These are phyloP conservation scores for Pharus latifolius DNA, from an alignment of 176 grass and related monocot genomes.

Conservation along the genomic window DNA sequence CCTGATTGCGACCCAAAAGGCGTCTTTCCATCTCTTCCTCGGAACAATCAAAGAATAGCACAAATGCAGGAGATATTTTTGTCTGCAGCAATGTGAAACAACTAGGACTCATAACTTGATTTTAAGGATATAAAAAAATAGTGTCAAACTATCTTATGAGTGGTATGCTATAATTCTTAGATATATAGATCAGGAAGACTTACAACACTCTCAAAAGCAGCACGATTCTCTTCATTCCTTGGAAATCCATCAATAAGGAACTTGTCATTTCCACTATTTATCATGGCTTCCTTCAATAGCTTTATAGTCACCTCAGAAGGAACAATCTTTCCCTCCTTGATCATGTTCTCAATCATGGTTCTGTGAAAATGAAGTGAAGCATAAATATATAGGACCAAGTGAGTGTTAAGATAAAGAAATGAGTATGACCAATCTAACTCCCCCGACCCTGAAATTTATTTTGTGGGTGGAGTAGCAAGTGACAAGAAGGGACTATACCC, in stretches of 20 bases:
- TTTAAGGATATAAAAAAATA: not conserved
- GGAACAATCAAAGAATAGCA: slow-evolving; percentile 55
- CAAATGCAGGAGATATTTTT: slow-evolving; percentile 50
- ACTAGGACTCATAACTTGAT: not conserved
- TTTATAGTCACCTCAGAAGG: slow-evolving; percentile 56
- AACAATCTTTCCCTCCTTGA: slow-evolving; percentile 65
- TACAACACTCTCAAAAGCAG: slow-evolving; percentile 49
- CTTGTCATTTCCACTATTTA: slow-evolving; percentile 47
- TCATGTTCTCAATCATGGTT: slow-evolving; percentile 58
- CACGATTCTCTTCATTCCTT: slow-evolving; percentile 61
- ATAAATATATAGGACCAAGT: not conserved
- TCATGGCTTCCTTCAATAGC: slow-evolving; percentile 47
- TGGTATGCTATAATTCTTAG: not conserved
- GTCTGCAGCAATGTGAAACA: slow-evolving; percentile 23
- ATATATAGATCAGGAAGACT: not conserved
- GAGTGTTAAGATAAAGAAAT: not conserved
- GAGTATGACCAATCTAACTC: not conserved
- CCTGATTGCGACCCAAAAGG: slow-evolving; percentile 45
- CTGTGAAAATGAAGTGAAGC: slow-evolving; percentile 14
- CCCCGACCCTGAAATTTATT: not conserved
- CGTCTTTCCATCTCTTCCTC: slow-evolving; percentile 54
- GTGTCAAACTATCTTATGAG: not conserved
- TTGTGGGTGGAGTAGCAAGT: not conserved
- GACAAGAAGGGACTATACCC: slow-evolving; percentile 33
- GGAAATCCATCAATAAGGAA: slow-evolving; percentile 63